phyloP scores from a whole-genome alignment of 192 early-diverging fungal species.

The Geranomyces michiganensis region DNA sequence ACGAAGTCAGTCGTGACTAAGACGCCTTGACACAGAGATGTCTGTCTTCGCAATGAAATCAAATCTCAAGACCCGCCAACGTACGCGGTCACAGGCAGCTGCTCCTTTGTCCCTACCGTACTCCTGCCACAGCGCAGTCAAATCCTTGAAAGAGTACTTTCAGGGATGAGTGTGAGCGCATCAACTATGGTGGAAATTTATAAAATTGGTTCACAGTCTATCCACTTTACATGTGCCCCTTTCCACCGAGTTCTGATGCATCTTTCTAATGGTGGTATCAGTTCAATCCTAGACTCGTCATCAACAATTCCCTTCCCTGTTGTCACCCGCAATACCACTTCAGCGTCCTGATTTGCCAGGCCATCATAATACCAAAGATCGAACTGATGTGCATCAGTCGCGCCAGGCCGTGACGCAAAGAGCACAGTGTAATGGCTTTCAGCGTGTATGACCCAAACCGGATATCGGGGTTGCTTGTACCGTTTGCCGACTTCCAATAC shows the following conservation, averaged over 20 bases:
- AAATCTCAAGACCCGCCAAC: too few species aligned
- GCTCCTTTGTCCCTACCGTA: too few species aligned
- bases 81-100: too few species aligned
- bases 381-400: slow-evolving; percentile 21
- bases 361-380: slow-evolving; percentile 60
- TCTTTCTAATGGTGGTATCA: slow-evolving; percentile 45
- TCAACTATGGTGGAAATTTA: too few species aligned
- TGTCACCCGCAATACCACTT: slow-evolving; percentile 44
- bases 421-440: slow-evolving; percentile 59
- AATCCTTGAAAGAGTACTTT: too few species aligned
- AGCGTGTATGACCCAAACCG: slow-evolving; percentile 55
- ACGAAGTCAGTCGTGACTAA: too few species aligned
- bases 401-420: slow-evolving; percentile 30
- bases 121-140: too few species aligned
- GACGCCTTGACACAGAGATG: too few species aligned
- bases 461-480: slow-evolving; percentile 51
- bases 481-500: slow-evolving; percentile 48
- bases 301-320: slow-evolving; percentile 3
- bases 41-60: too few species aligned
- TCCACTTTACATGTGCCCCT: slow-evolving; percentile 43
- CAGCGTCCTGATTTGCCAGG: slow-evolving; percentile 51
- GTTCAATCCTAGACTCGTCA: neutral
- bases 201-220: slow-evolving; percentile 46
- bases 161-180: too few species aligned
- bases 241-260: slow-evolving; percentile 45